These are phyloP conservation scores for Hymenoscyphus repandus DNA, from an alignment of 2,329 filamentous ascomycete species.

Conservation along the genomic window DNA sequence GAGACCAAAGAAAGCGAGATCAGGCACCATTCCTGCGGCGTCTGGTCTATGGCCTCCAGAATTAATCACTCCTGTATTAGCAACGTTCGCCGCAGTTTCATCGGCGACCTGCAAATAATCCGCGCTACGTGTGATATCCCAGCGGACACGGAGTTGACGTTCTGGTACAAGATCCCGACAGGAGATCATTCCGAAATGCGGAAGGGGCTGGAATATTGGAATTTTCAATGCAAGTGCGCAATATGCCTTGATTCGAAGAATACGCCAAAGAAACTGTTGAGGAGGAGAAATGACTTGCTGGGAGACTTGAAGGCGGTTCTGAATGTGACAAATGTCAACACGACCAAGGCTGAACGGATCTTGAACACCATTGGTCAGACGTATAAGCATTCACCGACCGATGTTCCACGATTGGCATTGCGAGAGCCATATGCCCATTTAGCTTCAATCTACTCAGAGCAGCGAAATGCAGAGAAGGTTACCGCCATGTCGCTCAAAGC, in stretches of 20 bases:
- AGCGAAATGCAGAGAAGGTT: not conserved
- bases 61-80: conserved; percentile 49
- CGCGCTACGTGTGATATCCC: conserved; percentile 41
- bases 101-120: conserved; percentile 49
- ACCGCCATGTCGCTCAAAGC: conserved; percentile 5
- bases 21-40: conserved; percentile 32
- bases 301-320: conserved; percentile 7
- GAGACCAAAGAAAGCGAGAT: not conserved
- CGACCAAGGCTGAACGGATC: conserved; percentile 4
- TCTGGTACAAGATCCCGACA: not conserved
- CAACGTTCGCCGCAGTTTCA: conserved; percentile 44
- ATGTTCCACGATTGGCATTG: conserved; percentile 10
- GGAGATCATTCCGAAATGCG: not conserved
- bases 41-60: conserved; percentile 44
- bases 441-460: conserved; percentile 4
- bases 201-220: not conserved
- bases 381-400: not conserved
- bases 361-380: conserved; percentile 8
- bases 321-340: conserved; percentile 3
- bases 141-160: conserved; percentile 39
- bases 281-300: conserved; percentile 5
- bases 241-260: not conserved
- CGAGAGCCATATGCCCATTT: conserved; percentile 10
- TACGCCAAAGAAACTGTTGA: not conserved
- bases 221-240: not conserved